Percentiles rank a stretch among this genome's conserved stretches.
phyloP scores from a whole-genome alignment of 192 early-diverging fungal genomes.

The Backusella westeae region DNA sequence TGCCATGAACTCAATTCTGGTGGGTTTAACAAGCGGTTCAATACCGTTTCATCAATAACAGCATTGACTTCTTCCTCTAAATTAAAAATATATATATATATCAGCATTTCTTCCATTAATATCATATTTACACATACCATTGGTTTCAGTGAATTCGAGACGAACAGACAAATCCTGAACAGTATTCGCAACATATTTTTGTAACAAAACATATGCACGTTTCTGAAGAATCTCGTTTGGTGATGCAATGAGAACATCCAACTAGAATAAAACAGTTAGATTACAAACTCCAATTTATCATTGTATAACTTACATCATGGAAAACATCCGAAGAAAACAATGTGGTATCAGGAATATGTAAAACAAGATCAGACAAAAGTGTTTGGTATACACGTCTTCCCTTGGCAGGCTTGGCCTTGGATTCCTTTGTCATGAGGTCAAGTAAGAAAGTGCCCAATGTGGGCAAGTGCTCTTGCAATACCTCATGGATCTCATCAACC shows the following conservation, averaged over 20 bases:
- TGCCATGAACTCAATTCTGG: slow-evolving; percentile 23
- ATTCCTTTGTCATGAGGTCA: slow-evolving; percentile 8
- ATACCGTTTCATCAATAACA: slow-evolving; percentile 9
- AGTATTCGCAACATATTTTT: slow-evolving; percentile 13
- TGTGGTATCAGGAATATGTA: slow-evolving; percentile 22
- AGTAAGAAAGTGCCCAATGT: background rate
- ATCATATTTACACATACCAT: slow-evolving; percentile 11
- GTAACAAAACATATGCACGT: slow-evolving; percentile 35
- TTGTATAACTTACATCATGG: slow-evolving; percentile 1
- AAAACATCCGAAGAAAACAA: slow-evolving; percentile 6
- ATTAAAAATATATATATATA: background rate
- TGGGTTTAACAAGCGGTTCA: background rate
- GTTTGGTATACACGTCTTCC: slow-evolving; percentile 21
- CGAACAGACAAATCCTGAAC: slow-evolving; percentile 33
- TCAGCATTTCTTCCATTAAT: background rate
- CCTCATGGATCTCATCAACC: slow-evolving; percentile 1
- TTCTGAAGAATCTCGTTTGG: slow-evolving; percentile 41
- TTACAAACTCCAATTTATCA: background rate
- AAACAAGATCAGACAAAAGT: slow-evolving; percentile 16
- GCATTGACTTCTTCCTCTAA: slow-evolving; percentile 5
- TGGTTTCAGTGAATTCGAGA: slow-evolving; percentile 33
- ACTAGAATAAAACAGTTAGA: slow-evolving; percentile 6
- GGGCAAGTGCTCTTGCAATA: background rate
- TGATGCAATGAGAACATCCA: slow-evolving; percentile 23
- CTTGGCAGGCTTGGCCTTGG: background rate